Base-by-base conservation (phyloP, 495 filamentous ascomycete genomes). In the Astrocystis sublimbata region DNA sequence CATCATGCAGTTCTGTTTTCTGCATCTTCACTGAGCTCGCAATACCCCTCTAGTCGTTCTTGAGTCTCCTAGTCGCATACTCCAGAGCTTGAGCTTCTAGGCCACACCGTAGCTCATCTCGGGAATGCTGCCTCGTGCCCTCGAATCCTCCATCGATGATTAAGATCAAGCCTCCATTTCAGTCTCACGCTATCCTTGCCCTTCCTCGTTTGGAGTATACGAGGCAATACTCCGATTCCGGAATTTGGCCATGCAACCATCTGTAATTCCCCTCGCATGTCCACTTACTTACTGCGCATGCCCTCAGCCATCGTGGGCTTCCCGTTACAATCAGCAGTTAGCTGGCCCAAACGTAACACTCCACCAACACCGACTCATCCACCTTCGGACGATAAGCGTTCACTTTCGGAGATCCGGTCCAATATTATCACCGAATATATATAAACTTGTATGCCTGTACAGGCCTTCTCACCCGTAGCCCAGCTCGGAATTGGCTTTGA, bases 361-460 rank as follows among this genome's bases (percentile, higher is more conserved):
- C 28, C 46, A 38, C 38, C n/a, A 53, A 4, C 17, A 10, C 38
- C 17, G 31, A 19, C 26, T 45, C 38, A 9, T 61, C 45, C 47
- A 61, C 36, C 38, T 61, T 53, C 38, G 42, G 47, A 61, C 53
- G 17, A 1, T 21, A 53, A 53, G 26, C n/a, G n/a, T n/a, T n/a
- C n/a, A n/a, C n/a, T 51, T 24, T 45, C 58, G 58, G 58, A 61
- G 47, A 19, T 53, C 47, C 58, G 58, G 58, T 50, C 58, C 47
- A 53, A 60, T 52, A 49, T 30, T 36, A 28, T 60, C 33, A 45
- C 31, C 15, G 23, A 31, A 49, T 35, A 41, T 6, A 49, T 58
- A 38, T 47, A 58, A n/a, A n/a, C n/a, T n/a, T n/a, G n/a, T n/a
- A n/a, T n/a, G n/a, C n/a, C n/a, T 26, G 21, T 58, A 47, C 26